Base-by-base conservation (phyloP, 2,329 filamentous ascomycete species). In the Penicillium sp. region DNA sequence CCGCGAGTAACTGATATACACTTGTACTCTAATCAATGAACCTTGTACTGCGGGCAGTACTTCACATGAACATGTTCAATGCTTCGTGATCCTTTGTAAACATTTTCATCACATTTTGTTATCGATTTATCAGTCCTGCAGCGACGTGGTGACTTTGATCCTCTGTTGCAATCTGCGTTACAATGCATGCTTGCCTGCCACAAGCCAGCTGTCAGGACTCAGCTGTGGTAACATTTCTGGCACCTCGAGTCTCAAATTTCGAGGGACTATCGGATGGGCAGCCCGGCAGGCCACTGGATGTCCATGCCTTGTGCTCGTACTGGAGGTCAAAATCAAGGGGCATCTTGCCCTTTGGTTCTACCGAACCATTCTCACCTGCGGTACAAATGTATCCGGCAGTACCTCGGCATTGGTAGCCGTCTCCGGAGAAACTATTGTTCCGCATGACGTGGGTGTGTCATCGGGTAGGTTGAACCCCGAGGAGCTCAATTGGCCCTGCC, bases 381-480 rank as follows among this genome's bases (percentile, higher is more conserved):
- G 6, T 28, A 28, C 30, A 33, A 2, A 33, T 33, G 10, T 33
- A 33, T 33, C 9, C 30, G 12, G 30, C 30, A 33, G 35, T 9
- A 42, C 44, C 13, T 47, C 44, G 44, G 44, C 49, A 67, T 63
- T 64, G 65, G 50, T 61, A 62, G 66, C 15, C 38, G 6, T 12
- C 53, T 6, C 53, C 61, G 42, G 47, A 44, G 47, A 38, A 62
- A 67, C 37, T 22, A 38, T 62, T 63, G 4, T 40, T 62, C 65
- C 63, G 65, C 24, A 64, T 67, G 65, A 67, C 63, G 65, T 67
- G 56, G 59, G 53, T 65, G 28, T 65, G 62, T 67, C 56, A 65
- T 67, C 66, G 49, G 19, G 37, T 24, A 15, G n/a, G 13, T 28
- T 47, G 17, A 3, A 13, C 33, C 19, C 42, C n/a, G 3, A 59